Conservation (phyloP, 371 early-diverging fungal species). For the Mucor piriformis region DNA sequence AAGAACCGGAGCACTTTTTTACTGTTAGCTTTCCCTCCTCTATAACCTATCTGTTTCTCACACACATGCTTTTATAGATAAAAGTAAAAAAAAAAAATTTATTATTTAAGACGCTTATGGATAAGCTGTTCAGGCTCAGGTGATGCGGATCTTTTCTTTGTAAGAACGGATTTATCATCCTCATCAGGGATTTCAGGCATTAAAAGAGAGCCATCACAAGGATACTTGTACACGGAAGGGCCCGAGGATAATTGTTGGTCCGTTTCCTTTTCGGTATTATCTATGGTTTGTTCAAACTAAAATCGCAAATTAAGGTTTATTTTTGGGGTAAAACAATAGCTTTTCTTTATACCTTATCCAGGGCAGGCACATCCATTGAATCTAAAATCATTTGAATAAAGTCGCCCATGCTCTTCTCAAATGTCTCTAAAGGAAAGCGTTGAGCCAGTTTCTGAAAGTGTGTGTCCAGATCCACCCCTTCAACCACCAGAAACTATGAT, state of each 20-base stretch:
- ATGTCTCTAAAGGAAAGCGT: conserved; percentile 51
- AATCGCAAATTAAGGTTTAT: background rate
- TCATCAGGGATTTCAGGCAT: conserved; percentile 44
- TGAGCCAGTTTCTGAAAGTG: conserved; percentile 56
- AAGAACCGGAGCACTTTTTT: too few species aligned
- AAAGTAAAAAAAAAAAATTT: too few species aligned
- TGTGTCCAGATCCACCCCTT: conserved; percentile 37
- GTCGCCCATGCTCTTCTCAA: conserved; percentile 51
- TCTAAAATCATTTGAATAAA: conserved; percentile 50
- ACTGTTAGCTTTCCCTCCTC: too few species aligned
- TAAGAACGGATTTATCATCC: conserved; percentile 3
- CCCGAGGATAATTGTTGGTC: conserved; percentile 1
- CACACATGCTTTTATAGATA: too few species aligned
- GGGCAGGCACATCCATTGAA: conserved; percentile 45
- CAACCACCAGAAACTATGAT: conserved; percentile 44
- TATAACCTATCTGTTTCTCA: too few species aligned
- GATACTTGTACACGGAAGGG: conserved; percentile 48
- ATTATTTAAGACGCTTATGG: too few species aligned
- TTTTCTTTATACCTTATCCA: conserved; percentile 39
- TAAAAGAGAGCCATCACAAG: conserved; percentile 48
- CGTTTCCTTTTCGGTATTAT: conserved; percentile 10
- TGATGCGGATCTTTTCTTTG: too few species aligned
- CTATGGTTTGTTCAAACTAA: conserved; percentile 18
- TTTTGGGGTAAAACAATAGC: too few species aligned
- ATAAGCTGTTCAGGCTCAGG: too few species aligned